phyloP scores from a whole-genome alignment of 2,329 filamentous ascomycete species.

The Clathrospora elynae region DNA sequence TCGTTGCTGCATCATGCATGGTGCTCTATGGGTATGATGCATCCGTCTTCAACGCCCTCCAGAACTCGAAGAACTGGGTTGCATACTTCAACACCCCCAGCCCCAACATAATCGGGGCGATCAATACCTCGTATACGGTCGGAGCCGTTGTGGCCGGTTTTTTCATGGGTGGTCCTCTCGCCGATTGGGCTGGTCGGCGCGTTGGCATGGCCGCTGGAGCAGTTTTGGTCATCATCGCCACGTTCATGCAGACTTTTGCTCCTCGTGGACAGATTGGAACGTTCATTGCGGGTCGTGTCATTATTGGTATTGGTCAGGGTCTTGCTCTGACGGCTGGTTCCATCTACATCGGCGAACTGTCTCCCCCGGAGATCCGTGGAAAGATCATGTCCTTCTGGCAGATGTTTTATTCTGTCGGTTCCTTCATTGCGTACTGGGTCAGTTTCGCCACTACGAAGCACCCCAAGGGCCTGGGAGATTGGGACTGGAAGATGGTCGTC shows the following conservation, averaged over 20 bases:
- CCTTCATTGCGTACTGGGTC: constrained; percentile 67
- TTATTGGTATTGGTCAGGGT: constrained; percentile 73
- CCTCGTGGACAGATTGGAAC: constrained; percentile 63
- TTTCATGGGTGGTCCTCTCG: constrained; percentile 69
- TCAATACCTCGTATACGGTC: constrained; percentile 74
- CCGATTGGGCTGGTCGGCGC: constrained; percentile 66
- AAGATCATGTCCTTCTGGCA: constrained; percentile 74
- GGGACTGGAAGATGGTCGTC: constrained; percentile 75
- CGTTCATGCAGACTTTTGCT: constrained; percentile 70
- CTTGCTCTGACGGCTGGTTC: constrained; percentile 70
- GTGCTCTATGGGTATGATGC: constrained; percentile 77
- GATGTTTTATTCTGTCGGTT: constrained; percentile 68
- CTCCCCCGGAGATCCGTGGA: constrained; percentile 67
- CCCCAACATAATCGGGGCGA: constrained; percentile 56
- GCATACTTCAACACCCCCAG: constrained; percentile 63
- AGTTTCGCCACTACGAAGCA: constrained; percentile 67
- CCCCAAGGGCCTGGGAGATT: constrained; percentile 63
- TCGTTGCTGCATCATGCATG: constrained; percentile 75
- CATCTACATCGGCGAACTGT: constrained; percentile 72
- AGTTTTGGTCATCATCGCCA: constrained; percentile 68
- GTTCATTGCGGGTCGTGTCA: constrained; percentile 70
- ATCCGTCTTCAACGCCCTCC: constrained; percentile 73
- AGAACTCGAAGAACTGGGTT: constrained; percentile 70
- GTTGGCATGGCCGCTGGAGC: constrained; percentile 69
- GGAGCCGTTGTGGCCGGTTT: constrained; percentile 72